These are phyloP conservation scores for Citrus reticulata DNA, from an alignment of 345 rosid species.

Conservation along the genomic window DNA sequence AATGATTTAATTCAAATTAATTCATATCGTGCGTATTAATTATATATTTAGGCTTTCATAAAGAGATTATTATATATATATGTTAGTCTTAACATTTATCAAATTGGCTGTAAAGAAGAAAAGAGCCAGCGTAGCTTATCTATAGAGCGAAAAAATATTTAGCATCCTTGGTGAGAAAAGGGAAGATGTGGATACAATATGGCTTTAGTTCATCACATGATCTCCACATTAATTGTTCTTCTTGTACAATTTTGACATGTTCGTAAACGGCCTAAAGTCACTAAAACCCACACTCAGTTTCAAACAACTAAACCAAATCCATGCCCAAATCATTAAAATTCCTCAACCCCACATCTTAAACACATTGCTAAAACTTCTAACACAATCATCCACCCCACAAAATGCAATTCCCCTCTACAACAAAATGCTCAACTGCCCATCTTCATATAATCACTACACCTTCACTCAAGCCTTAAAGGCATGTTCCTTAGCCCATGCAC, in stretches of 20 bases:
- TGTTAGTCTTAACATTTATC: no score
- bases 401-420: conserved; percentile 18
- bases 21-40: no score
- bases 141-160: no score
- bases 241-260: not conserved
- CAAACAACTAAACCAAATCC: conserved; percentile 20
- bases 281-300: not conserved
- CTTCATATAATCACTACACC: conserved; percentile 15
- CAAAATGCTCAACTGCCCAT: conserved; percentile 17
- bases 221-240: no score
- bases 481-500: conserved; percentile 10
- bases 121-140: no score
- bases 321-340: conserved; percentile 20
- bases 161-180: no score
- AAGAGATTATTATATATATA: no score
- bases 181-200: no score
- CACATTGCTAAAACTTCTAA: conserved; percentile 13
- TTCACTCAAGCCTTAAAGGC: conserved; percentile 25
- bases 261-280: not conserved
- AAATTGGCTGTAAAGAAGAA: no score
- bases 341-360: conserved; percentile 19
- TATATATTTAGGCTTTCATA: no score
- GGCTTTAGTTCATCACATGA: no score
- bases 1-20: no score
- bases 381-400: conserved; percentile 22